Percentiles rank a stretch among this genome's conserved stretches.
Conservation (phyloP, 192 early-diverging fungal species). For the Coemansia sp. region DNA sequence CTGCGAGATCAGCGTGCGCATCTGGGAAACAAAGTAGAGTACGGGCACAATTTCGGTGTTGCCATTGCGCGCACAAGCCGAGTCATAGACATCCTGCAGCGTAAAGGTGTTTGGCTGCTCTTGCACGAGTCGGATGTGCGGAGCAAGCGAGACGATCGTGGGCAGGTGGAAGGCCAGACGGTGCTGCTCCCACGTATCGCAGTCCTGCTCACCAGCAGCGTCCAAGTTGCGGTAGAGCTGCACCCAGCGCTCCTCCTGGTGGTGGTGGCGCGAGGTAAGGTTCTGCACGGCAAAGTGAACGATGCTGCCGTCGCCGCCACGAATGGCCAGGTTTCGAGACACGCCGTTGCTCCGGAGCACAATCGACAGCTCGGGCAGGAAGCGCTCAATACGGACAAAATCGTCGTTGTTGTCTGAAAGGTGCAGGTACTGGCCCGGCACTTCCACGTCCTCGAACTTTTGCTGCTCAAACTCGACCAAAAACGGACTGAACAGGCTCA, state of each 20-base stretch:
- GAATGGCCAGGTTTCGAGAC: conserved; percentile 79
- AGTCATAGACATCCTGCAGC: conserved; percentile 93
- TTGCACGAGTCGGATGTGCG: conserved; percentile 89
- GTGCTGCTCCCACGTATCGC: conserved; percentile 78
- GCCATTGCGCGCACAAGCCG: conserved; percentile 72
- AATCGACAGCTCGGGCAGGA: conserved; percentile 88
- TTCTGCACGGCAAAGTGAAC: conserved; percentile 95
- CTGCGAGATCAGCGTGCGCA: conserved; percentile 52
- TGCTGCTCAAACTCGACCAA: conserved; percentile 98
- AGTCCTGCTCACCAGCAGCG: conserved; percentile 70
- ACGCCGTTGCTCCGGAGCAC: conserved; percentile 76
- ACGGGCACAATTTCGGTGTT: conserved; percentile 88
- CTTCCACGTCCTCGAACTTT: conserved; percentile 98
- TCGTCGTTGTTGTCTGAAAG: conserved; percentile 82
- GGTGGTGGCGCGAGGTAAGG: conserved; percentile 83
- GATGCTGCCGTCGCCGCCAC: conserved; percentile 88
- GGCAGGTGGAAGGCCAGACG: conserved; percentile 85
- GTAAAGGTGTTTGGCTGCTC: conserved; percentile 90
- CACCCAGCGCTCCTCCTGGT: conserved; percentile 93
- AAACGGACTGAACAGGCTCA: conserved; percentile 89
- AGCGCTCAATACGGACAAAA: conserved; percentile 94
- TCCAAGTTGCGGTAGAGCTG: conserved; percentile 95
- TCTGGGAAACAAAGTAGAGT: conserved; percentile 74
- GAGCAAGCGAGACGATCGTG: conserved; percentile 89
- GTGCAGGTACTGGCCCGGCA: conserved; percentile 96